Base-by-base conservation (phyloP, 1,139 yeast genomes). In the Lizanozyma gosingica region DNA sequence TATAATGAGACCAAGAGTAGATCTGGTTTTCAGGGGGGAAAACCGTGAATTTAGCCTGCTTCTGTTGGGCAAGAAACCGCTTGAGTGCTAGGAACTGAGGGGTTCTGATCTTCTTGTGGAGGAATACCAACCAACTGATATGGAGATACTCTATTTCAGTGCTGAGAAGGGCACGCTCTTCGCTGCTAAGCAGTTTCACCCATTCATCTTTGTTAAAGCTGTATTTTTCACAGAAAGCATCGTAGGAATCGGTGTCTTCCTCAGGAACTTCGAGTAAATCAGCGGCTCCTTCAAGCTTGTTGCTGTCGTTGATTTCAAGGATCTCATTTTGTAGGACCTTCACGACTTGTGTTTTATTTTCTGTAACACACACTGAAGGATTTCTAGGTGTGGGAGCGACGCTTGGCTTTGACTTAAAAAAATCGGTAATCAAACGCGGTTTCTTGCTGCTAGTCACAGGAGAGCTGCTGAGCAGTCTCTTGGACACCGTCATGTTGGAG, bases 1-100 rank as follows among this genome's bases (percentile, higher is more conserved):
- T 87, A 32, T 81, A 69, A 37, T 88, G 76, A 2, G 95, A 82
- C 97, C 98, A 92, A 0, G 97, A 84, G 57, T 92, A 92, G n/a
- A 92, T 78, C 45, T 84, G 83, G 15, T 71, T 54, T 17, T 65
- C 59, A 0, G 92, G 90, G 1, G 99, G 99, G 60, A 86, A 92
- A 0, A 90, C 68, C 1, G 70, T 65, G 44, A 73, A 71, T 15
- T 56, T 53, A 38, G 62, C 63, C 33, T 57, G 45, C 44, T 57
- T 52, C 41, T 65, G 72, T 2, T 61, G 42, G 14, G 43, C 45
- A 8, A 87, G 62, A 52, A 81, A 87, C 49, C 58, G 56, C 53
- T 90, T 90, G 46, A 92, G 67, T 15, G 73, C 61, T n/a, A 87
- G 58, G 51, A 92, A 94, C 57, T 90, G 90, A 1, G 95, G 94